A percentile compares a stretch with the other conserved stretches of the same genome.
Evolutionary conservation across 2,329 filamentous ascomycete species (phyloP).

Genomic region (Fusarium vanettenii): DNA sequence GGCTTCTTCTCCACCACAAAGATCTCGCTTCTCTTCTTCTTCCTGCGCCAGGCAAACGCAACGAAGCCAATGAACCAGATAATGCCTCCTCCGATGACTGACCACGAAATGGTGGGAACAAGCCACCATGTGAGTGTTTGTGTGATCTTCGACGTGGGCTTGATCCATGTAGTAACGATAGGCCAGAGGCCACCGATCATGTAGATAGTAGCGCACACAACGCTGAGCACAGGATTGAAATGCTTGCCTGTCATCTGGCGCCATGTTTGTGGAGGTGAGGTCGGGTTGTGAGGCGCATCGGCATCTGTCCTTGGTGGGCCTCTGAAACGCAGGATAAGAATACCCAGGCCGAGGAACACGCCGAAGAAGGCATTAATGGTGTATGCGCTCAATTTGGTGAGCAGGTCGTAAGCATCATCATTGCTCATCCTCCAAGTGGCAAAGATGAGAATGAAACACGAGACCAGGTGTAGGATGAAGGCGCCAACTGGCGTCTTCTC

Average conservation of each 20-base stretch:
- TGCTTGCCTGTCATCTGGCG: conserved; percentile 46
- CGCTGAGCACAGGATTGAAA: conserved; percentile 47
- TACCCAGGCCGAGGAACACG: conserved; percentile 48
- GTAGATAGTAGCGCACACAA: conserved; percentile 47
- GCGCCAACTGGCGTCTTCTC: conserved; percentile 52
- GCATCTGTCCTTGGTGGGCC: conserved; percentile 46
- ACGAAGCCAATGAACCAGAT: conserved; percentile 52
- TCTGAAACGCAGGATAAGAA: conserved; percentile 49
- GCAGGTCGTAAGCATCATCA: conserved; percentile 45
- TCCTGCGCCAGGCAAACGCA: conserved; percentile 43
- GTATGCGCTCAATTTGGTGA: conserved; percentile 49
- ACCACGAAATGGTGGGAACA: conserved; percentile 47
- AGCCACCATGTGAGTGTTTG: conserved; percentile 45
- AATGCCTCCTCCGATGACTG: conserved; percentile 42
- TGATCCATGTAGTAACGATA: conserved; percentile 48
- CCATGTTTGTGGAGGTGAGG: conserved; percentile 41
- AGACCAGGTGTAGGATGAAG: conserved; percentile 48
- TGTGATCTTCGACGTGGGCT: conserved; percentile 25
- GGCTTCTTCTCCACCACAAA: conserved; percentile 51
- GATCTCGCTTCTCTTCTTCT: conserved; percentile 45
- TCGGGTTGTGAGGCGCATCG: conserved; percentile 18
- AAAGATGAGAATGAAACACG: conserved; percentile 50
- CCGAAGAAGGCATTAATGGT: conserved; percentile 51
- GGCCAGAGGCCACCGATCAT: conserved; percentile 48
- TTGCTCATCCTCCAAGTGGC: conserved; percentile 46